Percentiles rank a stretch among this genome's conserved stretches.
phyloP scores from a whole-genome alignment of 495 filamentous ascomycete species.

The Aspergillus wentii region DNA sequence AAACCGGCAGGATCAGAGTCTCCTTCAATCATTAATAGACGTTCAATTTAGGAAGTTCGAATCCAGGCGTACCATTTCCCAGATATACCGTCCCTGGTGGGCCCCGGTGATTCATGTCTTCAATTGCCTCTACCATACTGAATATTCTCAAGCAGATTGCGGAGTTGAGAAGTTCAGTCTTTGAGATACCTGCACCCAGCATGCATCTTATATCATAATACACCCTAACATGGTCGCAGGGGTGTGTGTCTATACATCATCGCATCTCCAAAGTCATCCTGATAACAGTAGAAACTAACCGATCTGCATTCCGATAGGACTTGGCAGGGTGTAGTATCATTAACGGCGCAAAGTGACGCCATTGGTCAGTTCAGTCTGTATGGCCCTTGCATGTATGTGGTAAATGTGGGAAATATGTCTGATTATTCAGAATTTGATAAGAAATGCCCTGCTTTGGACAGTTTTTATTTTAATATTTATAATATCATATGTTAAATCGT shows the following conservation, averaged over 20 bases:
- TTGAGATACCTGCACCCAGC: background rate
- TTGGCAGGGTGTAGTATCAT: conserved; percentile 3
- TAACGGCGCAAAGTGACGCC: conserved; percentile 21
- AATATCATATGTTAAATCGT: no score
- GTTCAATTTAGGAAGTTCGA: background rate
- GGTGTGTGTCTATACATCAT: no score
- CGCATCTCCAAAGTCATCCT: background rate
- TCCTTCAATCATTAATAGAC: background rate
- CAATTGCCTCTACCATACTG: background rate
- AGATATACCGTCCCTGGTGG: conserved; percentile 5
- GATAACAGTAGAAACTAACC: background rate
- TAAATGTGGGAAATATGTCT: no score
- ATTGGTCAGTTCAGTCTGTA: conserved; percentile 12
- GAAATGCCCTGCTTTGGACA: no score
- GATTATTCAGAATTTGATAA: no score
- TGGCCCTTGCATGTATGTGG: no score
- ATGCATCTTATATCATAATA: no score
- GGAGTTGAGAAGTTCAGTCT: background rate
- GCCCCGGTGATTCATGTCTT: background rate
- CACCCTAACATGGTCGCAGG: no score
- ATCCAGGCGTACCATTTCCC: conserved; percentile 1
- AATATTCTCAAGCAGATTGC: background rate
- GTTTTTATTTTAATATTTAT: no score
- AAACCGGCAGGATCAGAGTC: background rate
- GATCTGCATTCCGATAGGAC: background rate